Evolutionary conservation across 148 eudicot species (phyloP), one percentile per base, ranked within the genome.

Genomic region (Selenicereus undatus): DNA sequence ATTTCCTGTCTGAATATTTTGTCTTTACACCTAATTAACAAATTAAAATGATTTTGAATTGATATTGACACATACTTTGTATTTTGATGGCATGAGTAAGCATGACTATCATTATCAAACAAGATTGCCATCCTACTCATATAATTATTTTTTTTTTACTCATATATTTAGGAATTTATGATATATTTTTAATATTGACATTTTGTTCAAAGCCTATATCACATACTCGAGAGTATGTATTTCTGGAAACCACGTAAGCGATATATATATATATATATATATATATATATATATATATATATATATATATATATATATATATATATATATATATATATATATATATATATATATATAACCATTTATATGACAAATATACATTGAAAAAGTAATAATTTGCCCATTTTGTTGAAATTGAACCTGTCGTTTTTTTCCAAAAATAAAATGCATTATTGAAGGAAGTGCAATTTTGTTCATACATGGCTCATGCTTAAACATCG

Each of bases 401-500:
- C n/a, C 39, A 4, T 16, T 58, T 62, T 62, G 68, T 79, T 81
- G 78, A 82, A 79, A 79, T 70, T 84, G 76, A 62, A 27, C 26
- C n/a, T 78, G 87, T 84, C 84, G 39, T 36, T 36, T 36, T 84
- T 88, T 81, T 84, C 51, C 51, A 48, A 78, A 82, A 78, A 66
- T 62, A 66, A n/a, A n/a, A n/a, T n/a, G n/a, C n/a, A n/a, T n/a
- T n/a, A n/a, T n/a, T n/a, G 75, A 86, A 88, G 82, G 60, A 64
- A 75, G 85, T 71, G 81, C 80, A 73, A 29, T 76, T 83, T 80
- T 84, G 84, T 84, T 78, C 75, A 24, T 77, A 82, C 58, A 74
- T 79, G 66, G 45, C 71, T 78, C 89, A 86, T 78, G 87, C 89
- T 83, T 82, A 32, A 68, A 83, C 86, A 85, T 89, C 45, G 88